Evolutionary conservation across 2,329 filamentous ascomycete genomes (phyloP).

Genomic region (Alternaria brassicae): DNA sequence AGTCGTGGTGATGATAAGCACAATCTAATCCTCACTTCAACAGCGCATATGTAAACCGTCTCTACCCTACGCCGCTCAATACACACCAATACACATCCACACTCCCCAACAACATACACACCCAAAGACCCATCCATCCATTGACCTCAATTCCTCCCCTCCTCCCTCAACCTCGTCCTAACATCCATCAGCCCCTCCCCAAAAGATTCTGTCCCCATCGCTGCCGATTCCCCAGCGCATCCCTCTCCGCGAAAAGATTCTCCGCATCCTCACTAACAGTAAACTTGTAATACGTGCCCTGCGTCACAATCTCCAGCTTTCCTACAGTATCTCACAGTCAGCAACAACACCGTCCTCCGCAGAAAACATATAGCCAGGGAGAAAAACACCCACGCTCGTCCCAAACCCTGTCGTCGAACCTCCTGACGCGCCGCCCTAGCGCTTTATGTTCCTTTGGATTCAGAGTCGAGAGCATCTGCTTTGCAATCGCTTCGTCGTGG

Average conservation of each 20-base stretch:
- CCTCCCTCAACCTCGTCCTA: slow-evolving; percentile 59
- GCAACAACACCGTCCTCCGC: no score
- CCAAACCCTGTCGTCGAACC: background rate
- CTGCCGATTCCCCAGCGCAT: slow-evolving; percentile 57
- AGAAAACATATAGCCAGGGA: background rate
- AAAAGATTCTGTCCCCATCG: slow-evolving; percentile 71
- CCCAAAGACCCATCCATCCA: background rate
- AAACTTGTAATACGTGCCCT: background rate
- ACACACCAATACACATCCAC: rapidly evolving
- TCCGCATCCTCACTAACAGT: background rate
- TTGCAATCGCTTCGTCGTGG: background rate
- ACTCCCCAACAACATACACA: background rate
- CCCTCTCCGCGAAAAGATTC: slow-evolving; percentile 54
- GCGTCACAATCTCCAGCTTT: background rate
- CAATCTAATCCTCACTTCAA: rapidly evolving
- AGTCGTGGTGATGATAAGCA: rapidly evolving
- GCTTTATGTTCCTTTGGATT: background rate
- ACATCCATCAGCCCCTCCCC: slow-evolving; percentile 68
- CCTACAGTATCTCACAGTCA: background rate
- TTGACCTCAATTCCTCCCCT: slow-evolving; percentile 20
- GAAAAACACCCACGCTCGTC: background rate
- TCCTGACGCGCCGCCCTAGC: background rate
- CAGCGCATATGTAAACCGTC: rapidly evolving
- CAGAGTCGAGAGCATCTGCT: background rate
- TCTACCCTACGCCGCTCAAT: background rate